Conservation (phyloP, 495 filamentous ascomycete species). For the Hyaloscypha finlandica region DNA sequence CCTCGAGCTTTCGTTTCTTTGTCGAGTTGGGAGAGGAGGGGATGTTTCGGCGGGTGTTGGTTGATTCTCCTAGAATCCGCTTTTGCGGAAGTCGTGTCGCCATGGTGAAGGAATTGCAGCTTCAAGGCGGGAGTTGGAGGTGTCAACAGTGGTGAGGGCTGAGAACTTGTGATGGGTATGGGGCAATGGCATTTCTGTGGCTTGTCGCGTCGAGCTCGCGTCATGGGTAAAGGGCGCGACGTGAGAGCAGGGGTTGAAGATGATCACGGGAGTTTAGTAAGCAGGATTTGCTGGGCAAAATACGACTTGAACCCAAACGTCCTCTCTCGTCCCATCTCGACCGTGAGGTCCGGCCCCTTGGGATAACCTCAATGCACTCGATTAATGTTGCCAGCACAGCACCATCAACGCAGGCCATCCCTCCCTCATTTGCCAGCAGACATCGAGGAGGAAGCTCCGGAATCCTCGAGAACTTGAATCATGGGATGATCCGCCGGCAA, state of each 20-base stretch:
- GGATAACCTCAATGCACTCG: not conserved
- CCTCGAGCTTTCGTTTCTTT: conserved; percentile 82
- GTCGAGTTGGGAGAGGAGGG: conserved; percentile 37
- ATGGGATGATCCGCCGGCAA: not conserved
- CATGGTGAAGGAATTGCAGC: conserved; percentile 29
- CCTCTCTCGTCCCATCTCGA: not conserved
- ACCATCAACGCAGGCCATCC: not conserved
- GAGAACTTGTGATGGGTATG: not conserved
- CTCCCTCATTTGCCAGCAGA: not conserved
- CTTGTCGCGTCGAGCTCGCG: conserved; percentile 9
- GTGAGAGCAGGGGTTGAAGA: not conserved
- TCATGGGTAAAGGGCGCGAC: conserved; percentile 18
- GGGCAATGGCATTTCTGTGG: not conserved
- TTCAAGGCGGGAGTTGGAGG: not conserved
- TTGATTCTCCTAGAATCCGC: conserved; percentile 51
- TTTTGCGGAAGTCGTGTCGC: conserved; percentile 51
- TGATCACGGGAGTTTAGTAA: not conserved
- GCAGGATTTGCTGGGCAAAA: too few relatives aligned
- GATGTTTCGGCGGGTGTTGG: conserved; percentile 49
- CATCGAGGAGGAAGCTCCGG: not conserved
- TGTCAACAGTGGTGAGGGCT: conserved; percentile 16
- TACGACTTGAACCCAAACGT: not conserved
- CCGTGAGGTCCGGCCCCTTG: not conserved
- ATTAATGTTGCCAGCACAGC: not conserved
- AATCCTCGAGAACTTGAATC: not conserved